Conservation (phyloP, 176 grass and related monocot genomes). For the Carex myosuroides region DNA sequence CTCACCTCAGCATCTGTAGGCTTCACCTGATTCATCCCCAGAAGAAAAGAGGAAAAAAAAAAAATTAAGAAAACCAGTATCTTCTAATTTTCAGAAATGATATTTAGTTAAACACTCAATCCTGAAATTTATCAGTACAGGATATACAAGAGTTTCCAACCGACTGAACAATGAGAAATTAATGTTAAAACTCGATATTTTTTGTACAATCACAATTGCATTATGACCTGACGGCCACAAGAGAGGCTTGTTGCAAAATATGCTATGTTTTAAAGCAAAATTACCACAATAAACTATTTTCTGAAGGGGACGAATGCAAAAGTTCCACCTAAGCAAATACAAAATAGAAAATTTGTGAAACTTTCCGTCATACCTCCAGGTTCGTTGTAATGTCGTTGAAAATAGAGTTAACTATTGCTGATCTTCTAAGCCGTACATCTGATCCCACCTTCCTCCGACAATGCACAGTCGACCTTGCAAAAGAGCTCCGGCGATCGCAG, state of each 20-base stretch:
- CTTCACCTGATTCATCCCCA: conserved; percentile 8
- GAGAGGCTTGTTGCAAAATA: no score
- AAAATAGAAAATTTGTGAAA: background rate
- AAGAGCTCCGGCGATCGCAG: background rate
- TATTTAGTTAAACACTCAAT: background rate
- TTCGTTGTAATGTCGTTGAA: conserved; percentile 6
- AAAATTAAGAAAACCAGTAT: background rate
- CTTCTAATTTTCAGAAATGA: background rate
- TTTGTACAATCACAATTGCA: background rate
- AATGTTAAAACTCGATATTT: background rate
- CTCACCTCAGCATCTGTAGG: conserved; percentile 1
- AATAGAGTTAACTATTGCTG: background rate
- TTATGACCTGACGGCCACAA: background rate
- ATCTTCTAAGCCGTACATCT: background rate
- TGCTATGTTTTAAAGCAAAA: background rate
- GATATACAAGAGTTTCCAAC: background rate
- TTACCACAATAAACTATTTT: background rate
- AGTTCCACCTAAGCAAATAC: background rate
- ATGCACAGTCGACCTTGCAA: background rate
- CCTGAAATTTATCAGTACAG: background rate
- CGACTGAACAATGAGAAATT: background rate
- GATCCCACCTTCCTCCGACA: background rate
- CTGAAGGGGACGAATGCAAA: background rate
- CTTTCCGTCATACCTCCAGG: background rate
- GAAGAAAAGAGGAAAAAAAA: background rate